Percentiles rank a stretch among this genome's conserved stretches.
Evolutionary conservation across 306 rosid genomes (phyloP).

Genomic region (Gastrolobium bilobum): DNA sequence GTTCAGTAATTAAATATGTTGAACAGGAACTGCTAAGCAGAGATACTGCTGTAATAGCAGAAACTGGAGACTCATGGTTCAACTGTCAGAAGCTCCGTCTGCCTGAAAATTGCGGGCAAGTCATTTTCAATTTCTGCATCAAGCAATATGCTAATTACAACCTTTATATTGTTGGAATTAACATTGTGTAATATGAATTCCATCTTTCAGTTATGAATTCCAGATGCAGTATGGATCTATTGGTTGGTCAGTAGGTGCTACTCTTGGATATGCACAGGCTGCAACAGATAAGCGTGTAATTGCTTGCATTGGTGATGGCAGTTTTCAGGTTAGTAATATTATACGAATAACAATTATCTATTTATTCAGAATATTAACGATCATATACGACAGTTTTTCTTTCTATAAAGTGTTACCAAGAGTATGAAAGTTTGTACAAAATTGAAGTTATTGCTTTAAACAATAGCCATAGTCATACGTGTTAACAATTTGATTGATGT

Average conservation of each 20-base stretch:
- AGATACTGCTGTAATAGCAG: slow-evolving; percentile 78
- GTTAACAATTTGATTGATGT: slow-evolving; percentile 21
- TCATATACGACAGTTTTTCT: background rate
- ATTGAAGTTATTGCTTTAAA: slow-evolving; percentile 15
- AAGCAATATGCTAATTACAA: background rate
- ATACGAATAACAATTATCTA: slow-evolving; percentile 16
- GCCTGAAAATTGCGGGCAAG: slow-evolving; percentile 85
- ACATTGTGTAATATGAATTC: slow-evolving; percentile 41
- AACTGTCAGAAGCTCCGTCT: slow-evolving; percentile 89
- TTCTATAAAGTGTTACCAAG: background rate
- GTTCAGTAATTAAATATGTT: slow-evolving; percentile 36
- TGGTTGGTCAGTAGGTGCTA: slow-evolving; percentile 96
- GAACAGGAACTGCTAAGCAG: slow-evolving; percentile 68
- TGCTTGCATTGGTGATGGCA: slow-evolving; percentile 93
- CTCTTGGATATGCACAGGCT: slow-evolving; percentile 94
- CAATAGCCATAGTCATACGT: background rate
- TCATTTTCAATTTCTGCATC: slow-evolving; percentile 4
- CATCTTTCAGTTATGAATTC: slow-evolving; percentile 80
- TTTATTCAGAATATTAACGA: slow-evolving; percentile 4
- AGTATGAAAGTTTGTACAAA: slow-evolving; percentile 5
- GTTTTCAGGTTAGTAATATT: slow-evolving; percentile 79
- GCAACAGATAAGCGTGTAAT: slow-evolving; percentile 77
- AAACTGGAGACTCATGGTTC: slow-evolving; percentile 97
- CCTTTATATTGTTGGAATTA: slow-evolving; percentile 13
- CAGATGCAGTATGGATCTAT: slow-evolving; percentile 98